Evolutionary conservation across 2,329 filamentous ascomycete genomes (phyloP), one percentile per base, ranked within the genome.

Genomic region (Lecanoromycetidae sp.): DNA sequence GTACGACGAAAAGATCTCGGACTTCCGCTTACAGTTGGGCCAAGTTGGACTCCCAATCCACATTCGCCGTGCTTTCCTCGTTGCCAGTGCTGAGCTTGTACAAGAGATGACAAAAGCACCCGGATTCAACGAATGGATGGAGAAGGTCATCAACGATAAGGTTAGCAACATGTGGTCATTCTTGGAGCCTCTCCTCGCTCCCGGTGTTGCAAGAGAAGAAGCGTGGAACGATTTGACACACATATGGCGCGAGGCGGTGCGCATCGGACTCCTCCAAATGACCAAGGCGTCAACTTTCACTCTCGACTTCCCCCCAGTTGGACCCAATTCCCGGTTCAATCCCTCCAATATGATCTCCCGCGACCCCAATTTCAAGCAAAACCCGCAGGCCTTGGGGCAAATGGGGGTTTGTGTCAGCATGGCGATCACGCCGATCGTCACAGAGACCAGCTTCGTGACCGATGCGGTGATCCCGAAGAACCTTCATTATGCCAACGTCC

Each of bases 211-310:
- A 3, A 37, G 38, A 23, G 26, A 40, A 32, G 33, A 37, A 8
- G 55, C 54, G 13, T 58, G 56, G 54, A 39, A 39, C 5, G 57
- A 57, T 1, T 47, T 61, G 5, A 44, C 9, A 1, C 34, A 43
- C 1, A 54, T 64, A n/a, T 52, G 63, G 29, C n/a, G 48, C 3
- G 56, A 62, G 2, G 60, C 60, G 0, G 56, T 59, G 15, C 43
- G 41, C 1, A 54, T 64, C 9, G 57, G 57, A 0, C 9, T 61
- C 0, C 53, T 57, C 3, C 58, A 64, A 53, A 55, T 56, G 39
- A 57, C 55, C 1, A 44, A 53, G 5, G 57, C 60, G 1, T 56
- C 58, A 19, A 57, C 58, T 15, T 61, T 59, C 36, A 46, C 51
- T 1, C 49, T 58, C 17, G 55, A 57, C 8, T 61, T 60, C 30